Evolutionary conservation across 768 basidiomycete genomes (phyloP).

Genomic region (Zangia roseola): DNA sequence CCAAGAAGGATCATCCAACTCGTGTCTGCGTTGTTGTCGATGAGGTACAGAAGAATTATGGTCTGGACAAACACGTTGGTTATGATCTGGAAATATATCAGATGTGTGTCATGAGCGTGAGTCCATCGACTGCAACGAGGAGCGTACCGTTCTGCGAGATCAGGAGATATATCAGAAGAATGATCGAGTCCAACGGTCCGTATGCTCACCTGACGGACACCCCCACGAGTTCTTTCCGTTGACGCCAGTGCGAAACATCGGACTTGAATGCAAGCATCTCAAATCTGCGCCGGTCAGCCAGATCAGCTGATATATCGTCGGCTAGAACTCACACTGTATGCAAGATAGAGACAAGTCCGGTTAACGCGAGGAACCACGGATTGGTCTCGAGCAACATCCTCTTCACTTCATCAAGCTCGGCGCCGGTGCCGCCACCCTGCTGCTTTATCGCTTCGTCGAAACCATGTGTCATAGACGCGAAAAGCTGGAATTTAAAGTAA

Average conservation of each 20-base stretch:
- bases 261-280: conserved; percentile 96
- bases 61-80: conserved; percentile 94
- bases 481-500: conserved; percentile 84
- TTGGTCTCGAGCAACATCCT: conserved; percentile 88
- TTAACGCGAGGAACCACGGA: conserved; percentile 84
- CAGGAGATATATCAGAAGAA: conserved; percentile 17
- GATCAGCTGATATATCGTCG: neutral
- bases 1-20: conserved; percentile 97
- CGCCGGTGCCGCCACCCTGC: conserved; percentile 56
- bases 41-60: conserved; percentile 87
- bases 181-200: conserved; percentile 5
- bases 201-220: conserved; percentile 80
- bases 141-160: conserved; percentile 52
- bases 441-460: conserved; percentile 86
- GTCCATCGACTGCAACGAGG: conserved; percentile 9
- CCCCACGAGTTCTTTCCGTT: conserved; percentile 92
- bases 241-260: conserved; percentile 93
- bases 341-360: conserved; percentile 80
- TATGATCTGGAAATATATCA: conserved; percentile 51
- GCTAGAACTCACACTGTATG: conserved; percentile 71
- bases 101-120: conserved; percentile 11
- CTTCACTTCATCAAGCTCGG: conserved; percentile 94
- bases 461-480: conserved; percentile 78
- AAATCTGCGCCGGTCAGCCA: conserved; percentile 51
- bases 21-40: conserved; percentile 94